Evolutionary conservation across 495 filamentous ascomycete genomes (phyloP).

Genomic region (Durotheca rogersii): DNA sequence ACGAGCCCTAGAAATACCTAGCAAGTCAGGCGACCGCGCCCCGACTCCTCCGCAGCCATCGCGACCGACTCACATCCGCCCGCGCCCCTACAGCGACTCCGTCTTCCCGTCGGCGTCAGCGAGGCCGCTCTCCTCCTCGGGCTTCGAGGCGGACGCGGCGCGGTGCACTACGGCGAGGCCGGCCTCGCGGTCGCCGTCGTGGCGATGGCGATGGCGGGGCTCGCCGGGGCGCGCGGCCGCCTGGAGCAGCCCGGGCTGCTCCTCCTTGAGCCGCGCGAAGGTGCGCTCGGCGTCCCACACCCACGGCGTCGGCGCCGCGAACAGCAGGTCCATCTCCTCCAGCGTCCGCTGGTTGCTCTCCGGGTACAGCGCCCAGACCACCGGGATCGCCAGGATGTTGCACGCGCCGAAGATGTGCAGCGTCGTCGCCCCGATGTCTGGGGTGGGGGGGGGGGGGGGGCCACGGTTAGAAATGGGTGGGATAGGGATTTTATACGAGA

Average conservation of each 20-base stretch:
- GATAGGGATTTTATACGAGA: neutral
- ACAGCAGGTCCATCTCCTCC: conserved; percentile 69
- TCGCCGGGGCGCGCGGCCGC: too few relatives aligned
- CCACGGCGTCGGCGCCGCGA: conserved; percentile 60
- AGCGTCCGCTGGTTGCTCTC: conserved; percentile 68
- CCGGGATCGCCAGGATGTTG: conserved; percentile 63
- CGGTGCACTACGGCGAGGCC: conserved; percentile 36
- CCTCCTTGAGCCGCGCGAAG: conserved; percentile 60
- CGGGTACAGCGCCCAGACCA: conserved; percentile 69
- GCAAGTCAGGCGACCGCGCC: too few relatives aligned
- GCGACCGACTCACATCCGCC: too few relatives aligned
- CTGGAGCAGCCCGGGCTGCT: conserved; percentile 38
- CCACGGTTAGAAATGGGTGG: too few relatives aligned
- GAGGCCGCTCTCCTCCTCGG: conserved; percentile 22
- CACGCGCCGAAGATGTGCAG: conserved; percentile 65
- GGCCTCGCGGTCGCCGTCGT: conserved; percentile 50
- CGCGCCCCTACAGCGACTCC: too few relatives aligned
- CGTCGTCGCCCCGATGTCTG: conserved; percentile 61
- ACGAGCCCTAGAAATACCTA: too few relatives aligned
- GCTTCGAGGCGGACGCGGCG: conserved; percentile 15
- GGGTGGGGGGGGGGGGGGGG: too few relatives aligned
- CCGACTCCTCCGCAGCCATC: too few relatives aligned
- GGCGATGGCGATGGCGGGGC: too few relatives aligned
- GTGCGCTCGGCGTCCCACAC: conserved; percentile 66
- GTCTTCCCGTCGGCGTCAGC: too few relatives aligned